These are phyloP conservation scores for Gleditsia sinensis DNA, from an alignment of 306 rosid species.

Conservation along the genomic window DNA sequence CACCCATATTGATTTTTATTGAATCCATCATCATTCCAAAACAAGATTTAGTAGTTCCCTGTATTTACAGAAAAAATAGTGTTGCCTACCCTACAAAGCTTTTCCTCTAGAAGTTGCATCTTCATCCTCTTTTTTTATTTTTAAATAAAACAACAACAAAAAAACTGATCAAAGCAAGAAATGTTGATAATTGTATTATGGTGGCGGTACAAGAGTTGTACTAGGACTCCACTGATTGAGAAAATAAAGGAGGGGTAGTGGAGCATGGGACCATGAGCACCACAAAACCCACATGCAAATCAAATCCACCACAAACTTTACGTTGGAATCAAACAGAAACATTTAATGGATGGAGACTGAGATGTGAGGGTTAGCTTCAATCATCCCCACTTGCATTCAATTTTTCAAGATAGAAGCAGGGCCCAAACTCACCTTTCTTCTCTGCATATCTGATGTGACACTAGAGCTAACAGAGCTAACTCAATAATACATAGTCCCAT, in stretches of 20 bases:
- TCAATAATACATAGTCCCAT: conserved; percentile 24
- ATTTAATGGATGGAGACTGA: conserved; percentile 43
- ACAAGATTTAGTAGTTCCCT: background rate
- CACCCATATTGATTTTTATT: too few relatives aligned
- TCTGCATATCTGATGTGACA: conserved; percentile 45
- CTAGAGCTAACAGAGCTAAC: conserved; percentile 39
- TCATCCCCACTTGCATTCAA: conserved; percentile 41
- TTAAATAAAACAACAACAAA: too few relatives aligned
- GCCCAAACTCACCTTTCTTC: conserved; percentile 33
- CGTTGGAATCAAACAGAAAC: conserved; percentile 27
- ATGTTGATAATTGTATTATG: background rate
- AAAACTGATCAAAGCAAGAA: background rate
- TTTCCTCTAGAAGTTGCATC: background rate
- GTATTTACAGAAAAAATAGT: background rate
- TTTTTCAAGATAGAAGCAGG: conserved; percentile 22
- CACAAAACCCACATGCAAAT: conserved; percentile 31
- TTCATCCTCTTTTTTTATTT: background rate
- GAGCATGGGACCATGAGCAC: conserved; percentile 39
- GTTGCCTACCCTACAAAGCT: background rate
- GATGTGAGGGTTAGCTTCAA: conserved; percentile 44
- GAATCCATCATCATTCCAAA: too few relatives aligned
- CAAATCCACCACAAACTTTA: conserved; percentile 40
- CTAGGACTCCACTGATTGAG: conserved; percentile 40
- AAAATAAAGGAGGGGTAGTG: conserved; percentile 7
- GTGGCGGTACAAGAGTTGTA: conserved; percentile 34